Evolutionary conservation across 2,329 filamentous ascomycete species (phyloP).

Genomic region (Claviceps arundinis): DNA sequence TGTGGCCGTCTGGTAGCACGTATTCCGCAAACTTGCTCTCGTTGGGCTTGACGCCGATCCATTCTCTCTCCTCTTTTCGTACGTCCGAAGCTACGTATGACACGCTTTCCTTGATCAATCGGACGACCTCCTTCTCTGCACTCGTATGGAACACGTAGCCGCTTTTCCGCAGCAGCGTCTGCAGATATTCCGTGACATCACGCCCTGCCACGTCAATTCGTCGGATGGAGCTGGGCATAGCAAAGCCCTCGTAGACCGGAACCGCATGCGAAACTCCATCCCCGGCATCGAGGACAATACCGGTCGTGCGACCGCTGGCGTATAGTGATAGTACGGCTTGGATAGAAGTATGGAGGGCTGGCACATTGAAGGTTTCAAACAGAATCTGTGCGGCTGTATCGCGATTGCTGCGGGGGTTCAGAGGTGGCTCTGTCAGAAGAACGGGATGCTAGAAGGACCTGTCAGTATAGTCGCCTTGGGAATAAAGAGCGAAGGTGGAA

Average conservation of each 20-base stretch:
- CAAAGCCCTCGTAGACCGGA: slow-evolving; percentile 94
- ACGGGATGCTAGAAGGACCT: slow-evolving; percentile 61
- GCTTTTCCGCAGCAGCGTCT: slow-evolving; percentile 78
- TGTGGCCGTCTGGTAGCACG: slow-evolving; percentile 80
- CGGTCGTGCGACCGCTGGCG: slow-evolving; percentile 88
- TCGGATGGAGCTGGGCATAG: slow-evolving; percentile 88
- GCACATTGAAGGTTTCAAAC: slow-evolving; percentile 98
- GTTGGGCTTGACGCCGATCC: slow-evolving; percentile 66
- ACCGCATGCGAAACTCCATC: slow-evolving; percentile 96
- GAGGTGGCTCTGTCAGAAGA: slow-evolving; percentile 84
- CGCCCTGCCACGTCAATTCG: slow-evolving; percentile 92
- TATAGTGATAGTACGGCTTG: slow-evolving; percentile 94
- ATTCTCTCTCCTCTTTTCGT: slow-evolving; percentile 91
- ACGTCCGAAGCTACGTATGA: slow-evolving; percentile 87
- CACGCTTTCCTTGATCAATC: slow-evolving; percentile 89
- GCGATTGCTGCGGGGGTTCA: slow-evolving; percentile 91
- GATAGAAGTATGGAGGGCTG: slow-evolving; percentile 90
- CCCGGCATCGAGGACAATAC: slow-evolving; percentile 87
- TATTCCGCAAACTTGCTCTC: slow-evolving; percentile 76
- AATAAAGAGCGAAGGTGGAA: neutral
- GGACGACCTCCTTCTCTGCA: slow-evolving; percentile 97
- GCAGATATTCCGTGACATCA: slow-evolving; percentile 92
- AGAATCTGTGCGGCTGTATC: slow-evolving; percentile 94
- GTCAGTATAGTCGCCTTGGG: slow-evolving; percentile 8
- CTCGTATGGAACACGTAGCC: slow-evolving; percentile 95